Conservation (phyloP, 164 flowering plant species). For the Annona squamosa region DNA sequence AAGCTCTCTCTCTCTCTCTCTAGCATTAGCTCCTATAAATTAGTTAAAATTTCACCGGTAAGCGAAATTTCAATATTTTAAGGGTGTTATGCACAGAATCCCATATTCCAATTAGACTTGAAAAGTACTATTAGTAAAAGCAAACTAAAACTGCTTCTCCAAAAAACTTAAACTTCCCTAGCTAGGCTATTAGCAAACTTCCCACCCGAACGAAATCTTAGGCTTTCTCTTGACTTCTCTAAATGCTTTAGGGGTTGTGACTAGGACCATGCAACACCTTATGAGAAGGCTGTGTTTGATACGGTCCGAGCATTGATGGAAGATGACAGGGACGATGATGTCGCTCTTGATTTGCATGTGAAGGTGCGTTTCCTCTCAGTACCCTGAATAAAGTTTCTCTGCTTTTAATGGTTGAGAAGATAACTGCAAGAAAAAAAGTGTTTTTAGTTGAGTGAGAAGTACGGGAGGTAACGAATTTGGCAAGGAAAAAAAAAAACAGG, state of each 20-base stretch:
- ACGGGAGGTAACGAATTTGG: background rate
- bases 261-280: slow-evolving; percentile 59
- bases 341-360: slow-evolving; percentile 48
- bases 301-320: slow-evolving; percentile 40
- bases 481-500: background rate
- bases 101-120: too few relatives aligned
- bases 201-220: background rate
- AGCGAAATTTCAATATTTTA: too few relatives aligned
- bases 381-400: background rate
- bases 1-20: slow-evolving; percentile 8
- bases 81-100: too few relatives aligned
- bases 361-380: slow-evolving; percentile 31
- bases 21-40: background rate
- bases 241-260: background rate
- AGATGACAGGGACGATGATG: slow-evolving; percentile 52
- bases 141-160: background rate
- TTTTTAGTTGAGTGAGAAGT: too few relatives aligned
- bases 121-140: too few relatives aligned
- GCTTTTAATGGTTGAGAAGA: background rate
- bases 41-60: too few relatives aligned
- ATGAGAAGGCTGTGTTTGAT: slow-evolving; percentile 74
- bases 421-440: background rate
- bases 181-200: background rate
- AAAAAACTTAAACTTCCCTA: too few relatives aligned
- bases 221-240: background rate